phyloP scores from a whole-genome alignment of 768 basidiomycete species.

The Jaapia argillacea region DNA sequence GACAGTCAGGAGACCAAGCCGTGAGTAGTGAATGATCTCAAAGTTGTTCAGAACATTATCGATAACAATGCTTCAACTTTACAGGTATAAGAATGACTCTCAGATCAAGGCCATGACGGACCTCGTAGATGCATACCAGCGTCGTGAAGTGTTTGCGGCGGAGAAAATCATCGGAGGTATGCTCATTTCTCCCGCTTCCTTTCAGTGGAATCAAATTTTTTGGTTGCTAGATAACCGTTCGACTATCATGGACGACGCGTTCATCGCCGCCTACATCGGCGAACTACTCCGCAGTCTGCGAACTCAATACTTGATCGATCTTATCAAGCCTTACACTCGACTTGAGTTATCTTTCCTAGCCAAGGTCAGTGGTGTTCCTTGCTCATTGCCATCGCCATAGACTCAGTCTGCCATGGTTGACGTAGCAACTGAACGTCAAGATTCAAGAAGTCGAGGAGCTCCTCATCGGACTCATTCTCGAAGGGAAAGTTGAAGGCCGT shows the following conservation, averaged over 20 bases:
- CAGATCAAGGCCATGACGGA: conserved; percentile 99
- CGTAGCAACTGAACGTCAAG: conserved; percentile 91
- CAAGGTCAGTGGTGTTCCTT: conserved; percentile 43
- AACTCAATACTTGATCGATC: conserved; percentile 94
- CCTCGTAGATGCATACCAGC: conserved; percentile 93
- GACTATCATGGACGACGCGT: conserved; percentile 93
- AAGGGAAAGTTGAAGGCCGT: conserved; percentile 93
- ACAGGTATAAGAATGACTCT: conserved; percentile 87
- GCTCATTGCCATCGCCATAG: too few relatives aligned
- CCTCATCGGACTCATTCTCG: conserved; percentile 86
- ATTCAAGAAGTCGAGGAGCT: conserved; percentile 89
- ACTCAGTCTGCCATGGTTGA: not conserved
- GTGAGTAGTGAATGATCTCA: too few relatives aligned
- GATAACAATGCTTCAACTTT: not conserved
- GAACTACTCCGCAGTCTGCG: conserved; percentile 90
- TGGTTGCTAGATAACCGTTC: conserved; percentile 58
- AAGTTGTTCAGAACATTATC: too few relatives aligned
- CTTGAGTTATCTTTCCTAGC: conserved; percentile 90
- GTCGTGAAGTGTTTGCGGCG: conserved; percentile 92
- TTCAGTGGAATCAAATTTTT: conserved; percentile 3
- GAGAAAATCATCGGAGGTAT: conserved; percentile 94
- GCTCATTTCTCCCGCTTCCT: too few relatives aligned
- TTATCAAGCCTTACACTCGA: conserved; percentile 95
- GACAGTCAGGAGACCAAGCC: conserved; percentile 99
- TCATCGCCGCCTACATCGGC: conserved; percentile 93